Percentiles rank a stretch among this genome's conserved stretches.
Evolutionary conservation across 371 early-diverging fungal species (phyloP).

Genomic region (Fennellomyces sp.): DNA sequence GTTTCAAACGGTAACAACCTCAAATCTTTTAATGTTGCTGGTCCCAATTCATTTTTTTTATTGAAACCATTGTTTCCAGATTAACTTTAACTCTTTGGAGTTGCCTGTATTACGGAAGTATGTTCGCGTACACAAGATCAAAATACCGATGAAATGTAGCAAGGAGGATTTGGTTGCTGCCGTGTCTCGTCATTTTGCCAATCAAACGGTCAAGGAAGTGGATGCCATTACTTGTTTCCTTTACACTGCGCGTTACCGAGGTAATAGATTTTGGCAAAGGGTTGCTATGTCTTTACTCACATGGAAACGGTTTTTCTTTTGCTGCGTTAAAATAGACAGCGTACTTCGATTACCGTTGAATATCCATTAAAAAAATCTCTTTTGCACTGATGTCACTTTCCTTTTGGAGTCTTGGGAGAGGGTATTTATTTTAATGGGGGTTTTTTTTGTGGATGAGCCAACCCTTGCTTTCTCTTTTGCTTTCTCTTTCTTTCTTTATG

Average conservation of each 20-base stretch:
- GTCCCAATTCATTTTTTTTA: not conserved
- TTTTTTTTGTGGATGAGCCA: not conserved
- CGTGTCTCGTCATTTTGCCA: slow-evolving; percentile 54
- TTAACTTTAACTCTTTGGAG: slow-evolving; percentile 50
- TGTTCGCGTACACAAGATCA: slow-evolving; percentile 46
- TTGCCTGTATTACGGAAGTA: slow-evolving; percentile 46
- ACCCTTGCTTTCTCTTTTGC: slow-evolving; percentile 7
- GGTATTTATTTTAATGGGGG: not conserved
- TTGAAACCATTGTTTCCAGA: slow-evolving; percentile 17
- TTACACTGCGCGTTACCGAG: slow-evolving; percentile 51
- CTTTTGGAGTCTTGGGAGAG: no score
- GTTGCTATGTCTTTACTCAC: not conserved
- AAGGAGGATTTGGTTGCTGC: slow-evolving; percentile 51
- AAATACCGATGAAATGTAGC: slow-evolving; percentile 25
- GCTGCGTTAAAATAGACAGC: slow-evolving; percentile 12
- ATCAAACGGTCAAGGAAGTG: slow-evolving; percentile 49
- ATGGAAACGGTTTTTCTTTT: no score
- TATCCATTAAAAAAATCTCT: slow-evolving; percentile 2
- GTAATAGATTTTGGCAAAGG: slow-evolving; percentile 16
- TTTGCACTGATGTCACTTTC: no score
- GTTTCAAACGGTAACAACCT: slow-evolving; percentile 43
- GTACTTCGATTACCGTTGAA: slow-evolving; percentile 15
- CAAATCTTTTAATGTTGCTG: not conserved
- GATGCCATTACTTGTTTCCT: slow-evolving; percentile 53
- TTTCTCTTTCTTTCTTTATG: slow-evolving; percentile 11